These are phyloP conservation scores for Irpex sp. DNA, from an alignment of 1,284 basidiomycete species.

Conservation along the genomic window DNA sequence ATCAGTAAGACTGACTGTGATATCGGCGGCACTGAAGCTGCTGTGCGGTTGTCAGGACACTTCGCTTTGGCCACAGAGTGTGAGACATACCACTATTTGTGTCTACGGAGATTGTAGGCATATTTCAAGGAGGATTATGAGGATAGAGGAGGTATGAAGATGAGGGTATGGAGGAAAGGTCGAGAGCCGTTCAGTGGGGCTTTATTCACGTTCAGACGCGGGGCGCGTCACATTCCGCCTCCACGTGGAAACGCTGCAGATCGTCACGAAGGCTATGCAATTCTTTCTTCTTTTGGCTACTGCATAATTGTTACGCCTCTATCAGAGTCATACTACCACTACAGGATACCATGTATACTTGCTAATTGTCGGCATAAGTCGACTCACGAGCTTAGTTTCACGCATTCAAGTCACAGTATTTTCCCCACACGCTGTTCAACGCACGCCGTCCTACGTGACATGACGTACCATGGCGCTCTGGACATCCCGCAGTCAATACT, in stretches of 20 bases:
- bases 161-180: not conserved
- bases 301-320: not conserved
- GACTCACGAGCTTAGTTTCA: too few relatives aligned
- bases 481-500: not conserved
- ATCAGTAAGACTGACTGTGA: conserved; percentile 7
- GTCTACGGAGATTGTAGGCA: not conserved
- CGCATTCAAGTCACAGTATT: too few relatives aligned
- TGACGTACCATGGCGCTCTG: not conserved
- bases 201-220: not conserved
- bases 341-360: not conserved
- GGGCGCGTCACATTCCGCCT: not conserved
- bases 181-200: not conserved
- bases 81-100: not conserved
- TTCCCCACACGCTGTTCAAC: not conserved
- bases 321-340: not conserved
- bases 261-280: not conserved
- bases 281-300: not conserved
- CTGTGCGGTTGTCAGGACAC: not conserved
- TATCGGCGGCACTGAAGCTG: conserved; percentile 8
- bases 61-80: not conserved
- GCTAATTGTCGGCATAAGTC: not conserved
- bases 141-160: not conserved
- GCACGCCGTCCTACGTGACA: not conserved
- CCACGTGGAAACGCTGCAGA: not conserved
- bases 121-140: not conserved